phyloP scores from a whole-genome alignment of 164 flowering plant species.

The Tetracentron sinense region DNA sequence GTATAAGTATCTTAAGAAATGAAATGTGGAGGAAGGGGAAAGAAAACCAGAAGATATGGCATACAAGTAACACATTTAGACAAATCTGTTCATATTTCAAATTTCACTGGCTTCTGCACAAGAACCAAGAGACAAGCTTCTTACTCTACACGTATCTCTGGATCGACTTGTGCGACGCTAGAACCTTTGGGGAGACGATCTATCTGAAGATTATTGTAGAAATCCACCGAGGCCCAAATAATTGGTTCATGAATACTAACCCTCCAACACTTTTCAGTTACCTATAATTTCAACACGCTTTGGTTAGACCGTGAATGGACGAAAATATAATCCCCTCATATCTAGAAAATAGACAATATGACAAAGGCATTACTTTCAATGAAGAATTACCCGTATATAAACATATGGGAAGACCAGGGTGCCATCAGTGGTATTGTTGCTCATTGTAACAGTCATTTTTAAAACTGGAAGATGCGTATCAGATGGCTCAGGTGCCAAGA shows the following conservation, averaged over 20 bases:
- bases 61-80: neutral
- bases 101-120: neutral
- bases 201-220: conserved; percentile 66
- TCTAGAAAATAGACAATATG: neutral
- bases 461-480: conserved; percentile 75
- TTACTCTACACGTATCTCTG: conserved; percentile 90
- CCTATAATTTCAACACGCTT: conserved; percentile 41
- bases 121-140: conserved; percentile 21
- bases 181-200: conserved; percentile 69
- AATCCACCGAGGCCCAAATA: conserved; percentile 82
- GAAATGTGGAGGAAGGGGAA: neutral
- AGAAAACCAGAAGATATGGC: neutral
- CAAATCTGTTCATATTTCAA: neutral
- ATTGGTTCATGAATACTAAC: conserved; percentile 90
- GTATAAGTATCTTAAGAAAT: neutral
- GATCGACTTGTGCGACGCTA: conserved; percentile 74
- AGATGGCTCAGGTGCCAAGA: conserved; percentile 76
- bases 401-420: conserved; percentile 79
- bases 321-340: neutral
- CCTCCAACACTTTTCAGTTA: conserved; percentile 81
- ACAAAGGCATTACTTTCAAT: neutral
- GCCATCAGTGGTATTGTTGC: conserved; percentile 69
- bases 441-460: conserved; percentile 73
- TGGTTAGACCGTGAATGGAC: neutral
- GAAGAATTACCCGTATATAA: conserved; percentile 66